Base-by-base conservation (phyloP, 257 asterid genomes). In the Capsicum baccatum region DNA sequence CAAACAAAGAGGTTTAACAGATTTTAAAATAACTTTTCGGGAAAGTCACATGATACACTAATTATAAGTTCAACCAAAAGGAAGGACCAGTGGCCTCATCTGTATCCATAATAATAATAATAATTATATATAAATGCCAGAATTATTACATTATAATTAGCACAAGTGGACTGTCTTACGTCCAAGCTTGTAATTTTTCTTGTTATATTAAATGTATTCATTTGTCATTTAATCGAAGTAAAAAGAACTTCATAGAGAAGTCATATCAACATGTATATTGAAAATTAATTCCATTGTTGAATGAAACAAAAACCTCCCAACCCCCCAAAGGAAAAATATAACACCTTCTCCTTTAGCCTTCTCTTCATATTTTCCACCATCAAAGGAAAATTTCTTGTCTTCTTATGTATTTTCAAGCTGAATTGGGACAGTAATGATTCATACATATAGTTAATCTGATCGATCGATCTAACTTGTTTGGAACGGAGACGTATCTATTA, bases 121-220 rank as follows among this genome's bases (percentile, higher is more conserved):
- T 26, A 26, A 26, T 26, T 9, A 63, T 63, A 63, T 88, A 63
- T 21, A 21, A 83, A 91, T 91, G 86, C 83, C 76, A 92, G 88
- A 91, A 89, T 95, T 89, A 94, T 95, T 91, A 88, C 92, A 73
- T 86, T 89, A 87, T 89, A 88, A 87, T 86, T 84, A 85, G 73
- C 86, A 80, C n/a, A 86, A 91, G 89, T 92, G 91, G 92, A 89
- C 74, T 86, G 88, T 85, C 91, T 87, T 84, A 85, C 17, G 16
- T 63, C 92, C 90, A 83, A 87, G 86, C 85, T 88, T 85, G 33
- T 26, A 2, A 56, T n/a, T 66, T 66, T 55, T 60, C 79, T 58
- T 15, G 15, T 68, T 14, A 39, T 59, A 33, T 17, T 55, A 33
- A 39, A 17, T 39, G 78, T 14, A 21, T 67, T 6, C 48, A 39